Conservation (phyloP, 2,329 filamentous ascomycete genomes). For the Paecilomyces sp. region DNA sequence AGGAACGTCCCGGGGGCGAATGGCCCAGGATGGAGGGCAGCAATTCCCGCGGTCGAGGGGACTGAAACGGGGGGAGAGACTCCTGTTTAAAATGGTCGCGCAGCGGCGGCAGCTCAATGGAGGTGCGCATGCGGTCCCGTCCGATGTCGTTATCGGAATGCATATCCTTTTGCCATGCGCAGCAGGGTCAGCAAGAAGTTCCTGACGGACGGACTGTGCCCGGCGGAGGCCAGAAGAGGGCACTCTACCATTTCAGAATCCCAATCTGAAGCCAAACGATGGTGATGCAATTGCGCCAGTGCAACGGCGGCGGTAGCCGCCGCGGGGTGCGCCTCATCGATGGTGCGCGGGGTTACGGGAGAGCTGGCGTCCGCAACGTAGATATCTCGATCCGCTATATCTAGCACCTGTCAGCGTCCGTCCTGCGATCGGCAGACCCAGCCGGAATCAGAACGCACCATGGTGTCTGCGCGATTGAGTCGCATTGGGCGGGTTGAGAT, state of each 20-base stretch:
- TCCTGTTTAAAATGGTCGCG: constrained; percentile 65
- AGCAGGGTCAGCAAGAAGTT: constrained; percentile 9
- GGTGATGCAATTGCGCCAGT: constrained; percentile 74
- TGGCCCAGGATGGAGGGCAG: constrained; percentile 72
- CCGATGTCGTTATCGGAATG: constrained; percentile 64
- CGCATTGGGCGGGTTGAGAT: constrained; percentile 40
- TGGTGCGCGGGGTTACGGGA: constrained; percentile 60
- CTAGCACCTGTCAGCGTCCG: constrained; percentile 32
- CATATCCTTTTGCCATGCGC: constrained; percentile 50
- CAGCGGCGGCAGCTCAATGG: constrained; percentile 67
- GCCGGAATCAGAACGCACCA: constrained; percentile 21
- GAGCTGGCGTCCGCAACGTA: constrained; percentile 62
- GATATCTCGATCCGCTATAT: constrained; percentile 57
- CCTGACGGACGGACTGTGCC: not conserved
- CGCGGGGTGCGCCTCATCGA: constrained; percentile 62
- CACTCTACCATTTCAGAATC: constrained; percentile 67
- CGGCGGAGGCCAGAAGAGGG: constrained; percentile 8
- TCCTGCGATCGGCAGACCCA: not conserved
- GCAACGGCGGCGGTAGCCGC: constrained; percentile 76
- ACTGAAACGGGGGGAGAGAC: constrained; percentile 58
- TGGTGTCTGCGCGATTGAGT: constrained; percentile 26
- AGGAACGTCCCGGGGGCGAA: constrained; percentile 79
- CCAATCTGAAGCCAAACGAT: constrained; percentile 69
- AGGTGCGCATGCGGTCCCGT: constrained; percentile 54
- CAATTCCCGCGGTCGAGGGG: constrained; percentile 61